These are phyloP conservation scores for Theobroma cacao DNA, from an alignment of 345 rosid genomes.

Conservation along the genomic window DNA sequence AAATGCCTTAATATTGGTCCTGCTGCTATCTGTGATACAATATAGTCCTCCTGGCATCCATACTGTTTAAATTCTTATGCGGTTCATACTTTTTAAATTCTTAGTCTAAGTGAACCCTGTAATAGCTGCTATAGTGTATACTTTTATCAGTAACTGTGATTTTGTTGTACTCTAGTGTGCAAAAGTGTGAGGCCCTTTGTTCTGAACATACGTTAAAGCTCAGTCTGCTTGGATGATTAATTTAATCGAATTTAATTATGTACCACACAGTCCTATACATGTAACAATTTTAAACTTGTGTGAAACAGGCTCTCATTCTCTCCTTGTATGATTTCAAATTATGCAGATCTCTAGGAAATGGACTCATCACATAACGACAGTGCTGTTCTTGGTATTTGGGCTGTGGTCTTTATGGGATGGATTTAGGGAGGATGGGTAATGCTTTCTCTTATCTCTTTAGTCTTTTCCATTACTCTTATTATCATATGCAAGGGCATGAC, in stretches of 20 bases:
- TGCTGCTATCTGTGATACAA: not conserved
- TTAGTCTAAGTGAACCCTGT: not conserved
- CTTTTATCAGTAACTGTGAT: not conserved
- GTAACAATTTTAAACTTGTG: not conserved
- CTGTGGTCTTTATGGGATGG: constrained; percentile 91
- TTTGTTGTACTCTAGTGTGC: not conserved
- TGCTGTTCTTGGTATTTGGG: constrained; percentile 80
- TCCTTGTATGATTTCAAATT: constrained; percentile 4
- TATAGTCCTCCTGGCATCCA: not conserved
- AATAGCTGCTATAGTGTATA: not conserved
- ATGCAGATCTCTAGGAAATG: constrained; percentile 85
- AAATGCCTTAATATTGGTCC: not conserved
- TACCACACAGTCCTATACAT: not conserved
- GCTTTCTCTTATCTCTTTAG: not conserved
- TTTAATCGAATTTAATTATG: not conserved
- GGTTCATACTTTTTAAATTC: not conserved
- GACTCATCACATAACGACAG: constrained; percentile 85
- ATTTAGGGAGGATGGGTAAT: constrained; percentile 67
- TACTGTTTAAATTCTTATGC: not conserved
- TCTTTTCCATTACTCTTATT: not conserved
- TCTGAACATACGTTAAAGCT: not conserved
- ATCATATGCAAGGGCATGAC: not conserved
- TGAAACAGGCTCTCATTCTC: not conserved
- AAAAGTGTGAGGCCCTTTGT: not conserved
- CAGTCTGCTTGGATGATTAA: not conserved